Base-by-base conservation (phyloP, 73 alveolate genomes). In the Paramecium caudatum region DNA sequence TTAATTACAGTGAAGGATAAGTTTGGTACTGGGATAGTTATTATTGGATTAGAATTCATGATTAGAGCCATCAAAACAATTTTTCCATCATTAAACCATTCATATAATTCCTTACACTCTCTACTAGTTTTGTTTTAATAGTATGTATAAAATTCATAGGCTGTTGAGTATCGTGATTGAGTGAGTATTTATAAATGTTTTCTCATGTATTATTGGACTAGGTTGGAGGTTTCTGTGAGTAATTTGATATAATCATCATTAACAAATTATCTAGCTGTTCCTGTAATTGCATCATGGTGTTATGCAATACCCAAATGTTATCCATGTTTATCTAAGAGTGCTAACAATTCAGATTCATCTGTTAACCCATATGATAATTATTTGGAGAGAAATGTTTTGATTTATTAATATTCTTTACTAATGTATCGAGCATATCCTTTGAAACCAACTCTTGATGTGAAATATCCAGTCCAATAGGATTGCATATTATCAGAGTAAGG, bases 401-500 rank as follows among this genome's bases (percentile, higher is more conserved):
- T 68, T 30, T 47, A 30, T 49, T 81, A 74, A 55, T 50, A 94
- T 9, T 63, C 48, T 74, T 83, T 91, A 19, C 94, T 82, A 17
- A 74, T 74, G 62, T 92, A 91, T 86, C 97, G 94, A 34, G 95
- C 94, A 34, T 78, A 92, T 19, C 95, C 95, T 91, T 96, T 97
- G 46, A 95, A 91, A 62, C 82, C 90, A 8, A 98, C 95, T 50
- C 99, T 91, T 47, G 98, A 93, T 36, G 99, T 95, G 92, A 83
- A 97, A 93, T 93, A 97, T 0, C 99, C 99, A 25, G 99, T 96
- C 99, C 99, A 97, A 69, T 91, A 96, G n/a, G 93, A 94, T 70
- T 86, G 65, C 19, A 21, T 33, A 33, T 47, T 74, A 78, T 94
- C 97, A 49, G 97, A 91, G 63, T 94, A 95, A 1, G 98, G 98